phyloP scores from a whole-genome alignment of 2,329 filamentous ascomycete species.

The Cadophora luteo-olivacea region DNA sequence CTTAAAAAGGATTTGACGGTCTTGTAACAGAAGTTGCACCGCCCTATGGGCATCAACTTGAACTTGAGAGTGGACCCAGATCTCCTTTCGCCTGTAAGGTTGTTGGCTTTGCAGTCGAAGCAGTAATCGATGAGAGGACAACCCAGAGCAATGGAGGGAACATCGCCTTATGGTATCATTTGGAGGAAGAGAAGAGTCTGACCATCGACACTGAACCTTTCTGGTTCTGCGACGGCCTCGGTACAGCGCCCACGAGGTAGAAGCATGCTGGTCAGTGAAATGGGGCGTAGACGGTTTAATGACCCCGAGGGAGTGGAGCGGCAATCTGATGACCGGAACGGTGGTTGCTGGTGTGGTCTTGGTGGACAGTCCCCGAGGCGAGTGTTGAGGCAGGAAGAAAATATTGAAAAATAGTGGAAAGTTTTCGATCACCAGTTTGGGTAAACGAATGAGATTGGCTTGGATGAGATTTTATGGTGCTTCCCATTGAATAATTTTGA shows the following conservation, averaged over 20 bases:
- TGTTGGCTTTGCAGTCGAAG: no score
- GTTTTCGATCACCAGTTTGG: background rate
- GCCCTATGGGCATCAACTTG: no score
- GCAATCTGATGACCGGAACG: conserved; percentile 2
- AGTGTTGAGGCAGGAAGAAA: background rate
- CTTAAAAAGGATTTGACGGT: no score
- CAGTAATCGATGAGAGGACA: conserved; percentile 23
- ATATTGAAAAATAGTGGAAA: background rate
- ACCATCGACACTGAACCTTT: conserved; percentile 28
- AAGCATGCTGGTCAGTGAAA: conserved; percentile 24
- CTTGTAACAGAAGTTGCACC: no score
- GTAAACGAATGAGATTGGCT: background rate
- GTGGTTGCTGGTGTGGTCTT: background rate
- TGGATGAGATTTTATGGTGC: no score
- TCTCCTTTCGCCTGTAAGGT: no score
- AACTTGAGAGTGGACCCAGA: no score
- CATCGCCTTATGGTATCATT: conserved; percentile 30
- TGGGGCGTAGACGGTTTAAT: conserved; percentile 15
- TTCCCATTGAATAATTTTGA: no score
- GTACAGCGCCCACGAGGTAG: conserved; percentile 25
- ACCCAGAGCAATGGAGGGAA: conserved; percentile 28
- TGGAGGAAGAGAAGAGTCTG: conserved; percentile 32
- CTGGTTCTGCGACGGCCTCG: conserved; percentile 24
- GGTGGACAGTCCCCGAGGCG: background rate
- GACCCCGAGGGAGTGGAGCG: conserved; percentile 14